These are phyloP conservation scores for Tylopilus balloui DNA, from an alignment of 768 basidiomycete genomes.

Conservation along the genomic window DNA sequence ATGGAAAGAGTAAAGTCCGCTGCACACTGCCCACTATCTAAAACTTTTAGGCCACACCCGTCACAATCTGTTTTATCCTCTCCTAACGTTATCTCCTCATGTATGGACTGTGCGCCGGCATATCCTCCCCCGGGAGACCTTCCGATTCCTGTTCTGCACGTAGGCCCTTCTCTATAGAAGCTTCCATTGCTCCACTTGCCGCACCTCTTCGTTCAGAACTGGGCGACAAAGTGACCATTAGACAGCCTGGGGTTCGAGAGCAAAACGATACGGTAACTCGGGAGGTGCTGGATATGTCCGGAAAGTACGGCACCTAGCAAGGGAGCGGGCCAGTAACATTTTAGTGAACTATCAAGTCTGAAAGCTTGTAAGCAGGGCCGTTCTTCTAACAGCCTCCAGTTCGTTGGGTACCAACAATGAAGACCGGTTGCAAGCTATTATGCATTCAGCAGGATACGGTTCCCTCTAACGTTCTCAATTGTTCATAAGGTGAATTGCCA, in stretches of 20 bases:
- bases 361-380: background rate
- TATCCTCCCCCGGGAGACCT: background rate
- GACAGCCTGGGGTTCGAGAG: background rate
- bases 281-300: no score
- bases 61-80: background rate
- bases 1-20: slow-evolving; percentile 59
- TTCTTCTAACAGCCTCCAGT: background rate
- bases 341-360: background rate
- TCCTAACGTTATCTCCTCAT: background rate
- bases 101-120: background rate
- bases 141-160: background rate
- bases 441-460: background rate
- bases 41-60: background rate
- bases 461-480: background rate
- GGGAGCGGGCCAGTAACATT: background rate
- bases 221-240: background rate
- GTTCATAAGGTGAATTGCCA: background rate
- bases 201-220: background rate
- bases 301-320: background rate
- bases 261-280: background rate
- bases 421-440: no score
- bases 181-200: background rate
- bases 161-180: slow-evolving; percentile 1
- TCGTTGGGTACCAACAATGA: background rate
- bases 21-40: slow-evolving; percentile 8